Evolutionary conservation across 2,329 filamentous ascomycete genomes (phyloP), one percentile per base, ranked within the genome.

Genomic region (Claviceps sorghi): DNA sequence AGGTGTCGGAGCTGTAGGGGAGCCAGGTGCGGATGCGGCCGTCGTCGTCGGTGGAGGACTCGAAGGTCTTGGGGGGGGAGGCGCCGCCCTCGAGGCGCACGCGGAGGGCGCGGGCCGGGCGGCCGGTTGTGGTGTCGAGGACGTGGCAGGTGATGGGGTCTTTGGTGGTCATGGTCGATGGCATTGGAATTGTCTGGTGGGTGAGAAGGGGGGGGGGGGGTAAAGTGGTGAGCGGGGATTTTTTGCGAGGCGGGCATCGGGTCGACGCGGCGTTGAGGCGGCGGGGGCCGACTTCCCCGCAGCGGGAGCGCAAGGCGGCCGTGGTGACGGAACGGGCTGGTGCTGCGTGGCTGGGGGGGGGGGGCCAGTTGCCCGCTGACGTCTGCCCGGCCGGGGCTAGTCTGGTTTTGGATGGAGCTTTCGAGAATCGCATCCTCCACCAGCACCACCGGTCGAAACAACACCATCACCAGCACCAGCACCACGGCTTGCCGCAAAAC

Each of bases 121-220:
- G 76, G 62, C 87, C 87, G 55, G 77, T 71, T n/a, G 81, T 78
- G 11, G 86, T 91, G 74, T 93, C 86, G 65, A 93, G 86, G 67
- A 90, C 79, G 73, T 93, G 87, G 73, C 86, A 91, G 66, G 87
- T 91, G 62, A 93, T 91, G 63, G 79, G 80, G 63, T 82, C 79
- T 62, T 78, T 80, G 54, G 53, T 47, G 30, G 58, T 21, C 54
- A 55, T 55, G 50, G 43, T n/a, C n/a, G n/a, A n/a, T n/a, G n/a
- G n/a, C n/a, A n/a, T n/a, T n/a, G n/a, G n/a, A n/a, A n/a, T 49
- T 8, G 30, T 26, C 8, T 22, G 32, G 11, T n/a, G n/a, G n/a
- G n/a, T n/a, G n/a, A n/a, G n/a, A n/a, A n/a, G n/a, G n/a, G n/a
- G n/a, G n/a, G n/a, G n/a, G n/a, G n/a, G n/a, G 8, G 4, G 32